Percentiles rank a stretch among this genome's conserved stretches.
phyloP scores from a whole-genome alignment of 495 filamentous ascomycete genomes.

The Lophiostoma macrostomum region DNA sequence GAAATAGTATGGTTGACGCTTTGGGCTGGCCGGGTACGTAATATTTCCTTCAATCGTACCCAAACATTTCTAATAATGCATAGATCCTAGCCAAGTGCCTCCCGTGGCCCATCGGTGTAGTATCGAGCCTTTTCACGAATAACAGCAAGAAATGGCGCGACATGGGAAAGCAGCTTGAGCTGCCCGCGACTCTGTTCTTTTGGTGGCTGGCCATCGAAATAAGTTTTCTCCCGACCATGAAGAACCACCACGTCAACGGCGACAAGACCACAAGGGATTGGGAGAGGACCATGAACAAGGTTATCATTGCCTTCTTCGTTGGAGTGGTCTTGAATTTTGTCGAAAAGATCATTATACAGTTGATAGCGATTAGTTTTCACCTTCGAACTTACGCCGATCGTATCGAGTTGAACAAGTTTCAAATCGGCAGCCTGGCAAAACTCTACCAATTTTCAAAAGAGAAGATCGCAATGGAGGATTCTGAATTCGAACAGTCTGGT shows the following conservation, averaged over 20 bases:
- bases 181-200: slow-evolving; percentile 83
- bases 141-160: slow-evolving; percentile 93
- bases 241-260: slow-evolving; percentile 68
- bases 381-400: slow-evolving; percentile 85
- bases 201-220: slow-evolving; percentile 86
- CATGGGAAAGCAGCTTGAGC: slow-evolving; percentile 79
- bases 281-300: slow-evolving; percentile 79
- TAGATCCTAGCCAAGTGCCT: slow-evolving; percentile 66
- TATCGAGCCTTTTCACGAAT: slow-evolving; percentile 77
- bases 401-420: slow-evolving; percentile 90
- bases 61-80: background rate
- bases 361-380: slow-evolving; percentile 93
- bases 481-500: slow-evolving; percentile 57
- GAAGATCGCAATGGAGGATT: slow-evolving; percentile 69
- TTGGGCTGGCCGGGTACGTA: slow-evolving; percentile 63
- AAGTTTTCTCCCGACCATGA: slow-evolving; percentile 68
- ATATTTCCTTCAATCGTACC: background rate
- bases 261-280: slow-evolving; percentile 56
- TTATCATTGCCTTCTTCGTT: slow-evolving; percentile 81
- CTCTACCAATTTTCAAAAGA: slow-evolving; percentile 78
- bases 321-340: slow-evolving; percentile 75
- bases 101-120: slow-evolving; percentile 61
- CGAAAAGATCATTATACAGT: slow-evolving; percentile 92
- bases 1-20: slow-evolving; percentile 90
- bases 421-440: slow-evolving; percentile 74